These are phyloP conservation scores for Aspergillus udagawae DNA, from an alignment of 2,329 filamentous ascomycete species.

Conservation along the genomic window DNA sequence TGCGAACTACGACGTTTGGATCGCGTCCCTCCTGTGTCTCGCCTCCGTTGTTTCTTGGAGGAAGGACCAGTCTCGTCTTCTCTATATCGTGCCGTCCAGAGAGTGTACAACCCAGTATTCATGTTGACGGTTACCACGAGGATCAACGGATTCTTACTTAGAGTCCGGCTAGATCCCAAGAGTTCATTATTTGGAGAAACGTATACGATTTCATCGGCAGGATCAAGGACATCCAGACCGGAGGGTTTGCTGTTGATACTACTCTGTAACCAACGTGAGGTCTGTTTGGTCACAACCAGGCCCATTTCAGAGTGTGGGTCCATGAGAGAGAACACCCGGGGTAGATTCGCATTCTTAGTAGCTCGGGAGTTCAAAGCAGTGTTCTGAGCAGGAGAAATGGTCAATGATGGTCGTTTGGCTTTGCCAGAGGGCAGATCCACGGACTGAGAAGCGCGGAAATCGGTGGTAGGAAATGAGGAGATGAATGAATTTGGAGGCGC, in stretches of 20 bases:
- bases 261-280: conserved; percentile 29
- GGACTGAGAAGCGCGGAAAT: conserved; percentile 31
- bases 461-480: conserved; percentile 56
- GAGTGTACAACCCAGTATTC: conserved; percentile 69
- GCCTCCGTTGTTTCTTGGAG: conserved; percentile 39
- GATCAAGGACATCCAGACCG: conserved; percentile 60
- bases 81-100: conserved; percentile 81
- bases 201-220: conserved; percentile 78
- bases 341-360: conserved; percentile 52
- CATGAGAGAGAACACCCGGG: conserved; percentile 73
- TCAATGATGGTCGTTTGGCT: conserved; percentile 44
- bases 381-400: conserved; percentile 49
- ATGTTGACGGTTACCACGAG: conserved; percentile 78
- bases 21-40: conserved; percentile 57
- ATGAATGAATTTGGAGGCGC: conserved; percentile 82
- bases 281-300: conserved; percentile 62
- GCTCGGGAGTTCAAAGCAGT: conserved; percentile 56
- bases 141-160: conserved; percentile 54
- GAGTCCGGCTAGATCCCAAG: conserved; percentile 18
- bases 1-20: conserved; percentile 66
- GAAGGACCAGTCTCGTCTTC: conserved; percentile 57
- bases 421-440: conserved; percentile 30
- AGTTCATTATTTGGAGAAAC: conserved; percentile 64
- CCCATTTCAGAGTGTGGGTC: conserved; percentile 85
- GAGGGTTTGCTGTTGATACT: conserved; percentile 23